A percentile compares a stretch with the other conserved stretches of the same genome.
These are phyloP conservation scores for Alternaria ethzedia DNA, from an alignment of 2,329 filamentous ascomycete species.

Conservation along the genomic window DNA sequence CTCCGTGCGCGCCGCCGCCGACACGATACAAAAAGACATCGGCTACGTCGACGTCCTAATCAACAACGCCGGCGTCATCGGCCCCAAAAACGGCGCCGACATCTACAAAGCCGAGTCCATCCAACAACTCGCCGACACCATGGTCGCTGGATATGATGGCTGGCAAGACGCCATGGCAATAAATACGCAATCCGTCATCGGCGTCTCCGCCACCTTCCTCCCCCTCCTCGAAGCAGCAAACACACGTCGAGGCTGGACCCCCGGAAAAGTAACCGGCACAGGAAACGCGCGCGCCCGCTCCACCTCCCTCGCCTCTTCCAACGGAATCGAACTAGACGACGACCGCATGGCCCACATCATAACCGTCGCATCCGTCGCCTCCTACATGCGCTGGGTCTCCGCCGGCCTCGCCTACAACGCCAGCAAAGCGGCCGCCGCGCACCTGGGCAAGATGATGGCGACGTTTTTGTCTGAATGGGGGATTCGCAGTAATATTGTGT, in stretches of 20 bases:
- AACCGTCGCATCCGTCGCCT: constrained; percentile 51
- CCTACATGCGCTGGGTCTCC: constrained; percentile 47
- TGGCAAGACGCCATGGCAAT: constrained; percentile 52
- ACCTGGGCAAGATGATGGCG: constrained; percentile 55
- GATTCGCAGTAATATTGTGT: constrained; percentile 56
- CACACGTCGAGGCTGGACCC: constrained; percentile 48
- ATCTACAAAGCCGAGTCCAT: constrained; percentile 54
- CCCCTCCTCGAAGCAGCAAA: constrained; percentile 55
- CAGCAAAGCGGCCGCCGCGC: constrained; percentile 52
- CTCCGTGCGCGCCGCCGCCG: constrained; percentile 51
- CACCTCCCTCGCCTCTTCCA: constrained; percentile 18
- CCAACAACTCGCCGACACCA: constrained; percentile 50
- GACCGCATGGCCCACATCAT: constrained; percentile 56
- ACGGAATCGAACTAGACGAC: no score
- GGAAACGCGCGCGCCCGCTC: constrained; percentile 35
- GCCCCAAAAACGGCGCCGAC: constrained; percentile 51
- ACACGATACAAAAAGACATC: constrained; percentile 50
- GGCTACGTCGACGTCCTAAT: constrained; percentile 60
- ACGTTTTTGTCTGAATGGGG: constrained; percentile 53
- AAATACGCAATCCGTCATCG: constrained; percentile 54
- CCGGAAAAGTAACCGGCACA: constrained; percentile 39
- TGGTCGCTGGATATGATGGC: constrained; percentile 40
- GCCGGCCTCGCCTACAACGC: constrained; percentile 54
- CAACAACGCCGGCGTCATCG: constrained; percentile 59
- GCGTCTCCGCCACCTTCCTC: constrained; percentile 54